These are phyloP conservation scores for Parascedosporium putredinis DNA, from an alignment of 2,329 filamentous ascomycete genomes.

Conservation along the genomic window DNA sequence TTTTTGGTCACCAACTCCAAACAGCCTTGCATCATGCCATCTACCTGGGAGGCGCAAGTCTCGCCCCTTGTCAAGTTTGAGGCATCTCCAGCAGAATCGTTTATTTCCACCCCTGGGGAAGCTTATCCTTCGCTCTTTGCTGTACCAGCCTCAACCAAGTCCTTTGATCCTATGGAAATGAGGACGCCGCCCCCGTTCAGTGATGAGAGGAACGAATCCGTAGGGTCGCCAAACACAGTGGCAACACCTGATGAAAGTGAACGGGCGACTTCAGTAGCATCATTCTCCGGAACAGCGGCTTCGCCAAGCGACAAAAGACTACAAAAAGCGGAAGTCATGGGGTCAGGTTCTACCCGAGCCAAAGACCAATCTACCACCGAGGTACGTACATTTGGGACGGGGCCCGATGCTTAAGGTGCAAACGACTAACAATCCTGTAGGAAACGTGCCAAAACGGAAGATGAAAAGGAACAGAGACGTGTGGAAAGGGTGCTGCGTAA, in stretches of 20 bases:
- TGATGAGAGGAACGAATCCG: constrained; percentile 16
- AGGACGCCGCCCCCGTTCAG: constrained; percentile 36
- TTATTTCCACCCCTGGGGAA: constrained; percentile 39
- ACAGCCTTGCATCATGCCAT: too few relatives aligned
- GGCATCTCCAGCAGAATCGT: constrained; percentile 42
- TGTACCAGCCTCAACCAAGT: constrained; percentile 19
- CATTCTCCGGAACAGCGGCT: constrained; percentile 12
- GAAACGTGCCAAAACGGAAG: constrained; percentile 96
- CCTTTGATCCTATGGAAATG: constrained; percentile 36
- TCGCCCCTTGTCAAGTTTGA: constrained; percentile 39
- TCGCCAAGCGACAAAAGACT: constrained; percentile 53
- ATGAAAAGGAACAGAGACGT: constrained; percentile 95
- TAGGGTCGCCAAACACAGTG: constrained; percentile 15
- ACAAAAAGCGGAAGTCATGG: constrained; percentile 98
- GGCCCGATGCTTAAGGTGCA: background rate
- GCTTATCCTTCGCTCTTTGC: constrained; percentile 38
- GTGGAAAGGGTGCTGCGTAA: constrained; percentile 97
- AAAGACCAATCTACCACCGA: constrained; percentile 89
- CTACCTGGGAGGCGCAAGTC: background rate
- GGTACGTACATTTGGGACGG: constrained; percentile 40
- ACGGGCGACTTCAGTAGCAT: too few relatives aligned
- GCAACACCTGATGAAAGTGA: background rate
- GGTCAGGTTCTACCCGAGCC: constrained; percentile 93
- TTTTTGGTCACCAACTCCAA: too few relatives aligned
- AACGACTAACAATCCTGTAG: constrained; percentile 16